Evolutionary conservation across 2,329 filamentous ascomycete species (phyloP), one percentile per base, ranked within the genome.

Genomic region (Clonostachys rosea): DNA sequence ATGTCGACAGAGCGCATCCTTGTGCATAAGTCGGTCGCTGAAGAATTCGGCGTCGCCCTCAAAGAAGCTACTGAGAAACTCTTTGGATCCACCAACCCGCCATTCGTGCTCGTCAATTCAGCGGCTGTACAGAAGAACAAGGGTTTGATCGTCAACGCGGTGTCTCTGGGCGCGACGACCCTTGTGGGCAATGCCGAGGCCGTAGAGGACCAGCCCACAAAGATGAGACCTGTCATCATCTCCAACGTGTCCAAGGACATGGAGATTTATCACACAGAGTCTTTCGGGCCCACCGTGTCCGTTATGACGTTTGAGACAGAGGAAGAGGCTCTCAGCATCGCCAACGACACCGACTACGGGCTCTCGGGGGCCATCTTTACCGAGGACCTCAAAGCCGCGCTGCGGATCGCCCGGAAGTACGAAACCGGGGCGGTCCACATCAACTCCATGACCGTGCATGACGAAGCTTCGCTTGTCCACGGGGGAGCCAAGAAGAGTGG

Each of bases 311-410:
- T 91, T 24, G 74, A 81, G n/a, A 73, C 67, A 3, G 85, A 89
- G 42, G 86, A 89, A 34, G 84, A 91, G 53, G 89, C 87, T 0
- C 65, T 94, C 20, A 68, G 73, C 33, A 69, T 92, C 16, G 87
- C 89, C 13, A 95, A 95, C 59, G 87, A 92, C 56, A 90, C 86
- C 2, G 86, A 90, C 44, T 94, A 91, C 59, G 89, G 89, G 5
- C 74, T 95, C 10, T 73, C 75, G 3, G 76, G 82, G 4, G 78
- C 87, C 0, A 78, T 95, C 3, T 95, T 90, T 62, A 91, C 88
- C 0, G 70, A 78, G 54, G 82, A 89, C 59, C 65, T 92, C 45
- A 66, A 73, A 44, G 69, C 73, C 40, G 84, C 75, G 0, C 60
- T 87, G 51, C 69, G 76, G 6, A 63, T 87, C n/a, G 83, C 84